Evolutionary conservation across 129 eudicot genomes (phyloP).

Genomic region (Flaveria trinervia): DNA sequence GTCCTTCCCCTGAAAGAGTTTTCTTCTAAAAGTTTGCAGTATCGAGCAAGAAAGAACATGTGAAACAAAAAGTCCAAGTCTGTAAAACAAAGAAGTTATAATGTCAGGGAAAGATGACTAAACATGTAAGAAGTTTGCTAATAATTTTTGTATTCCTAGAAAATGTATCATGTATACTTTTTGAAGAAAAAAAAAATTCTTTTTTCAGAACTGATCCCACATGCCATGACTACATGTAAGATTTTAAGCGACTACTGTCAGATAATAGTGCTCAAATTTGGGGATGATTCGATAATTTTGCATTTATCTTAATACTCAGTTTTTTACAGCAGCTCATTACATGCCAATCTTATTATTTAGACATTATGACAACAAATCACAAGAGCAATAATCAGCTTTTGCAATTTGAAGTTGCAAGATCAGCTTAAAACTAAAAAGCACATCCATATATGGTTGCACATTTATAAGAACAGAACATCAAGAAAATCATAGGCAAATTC

Average conservation of each 20-base stretch:
- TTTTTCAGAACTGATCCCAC: neutral
- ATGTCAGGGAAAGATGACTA: constrained; percentile 17
- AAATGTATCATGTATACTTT: neutral
- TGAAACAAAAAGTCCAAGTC: constrained; percentile 98
- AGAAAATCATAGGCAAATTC: neutral
- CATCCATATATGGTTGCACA: constrained; percentile 1
- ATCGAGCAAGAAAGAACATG: constrained; percentile 99
- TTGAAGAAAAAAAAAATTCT: no score
- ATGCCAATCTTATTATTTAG: neutral
- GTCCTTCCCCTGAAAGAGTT: constrained; percentile 95
- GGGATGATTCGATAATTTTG: neutral
- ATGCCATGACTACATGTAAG: neutral
- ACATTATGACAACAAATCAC: neutral
- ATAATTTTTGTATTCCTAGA: constrained; percentile 1
- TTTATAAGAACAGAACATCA: neutral
- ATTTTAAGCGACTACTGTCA: neutral
- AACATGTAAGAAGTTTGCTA: neutral
- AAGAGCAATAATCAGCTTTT: neutral
- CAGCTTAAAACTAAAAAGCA: neutral
- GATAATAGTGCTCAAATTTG: neutral
- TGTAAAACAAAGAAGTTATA: constrained; percentile 36
- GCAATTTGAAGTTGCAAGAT: neutral
- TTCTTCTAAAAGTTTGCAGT: constrained; percentile 99
- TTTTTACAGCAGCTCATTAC: neutral
- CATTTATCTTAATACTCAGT: neutral